Conservation (phyloP, 2,329 filamentous ascomycete species). For the Claviceps pusilla region DNA sequence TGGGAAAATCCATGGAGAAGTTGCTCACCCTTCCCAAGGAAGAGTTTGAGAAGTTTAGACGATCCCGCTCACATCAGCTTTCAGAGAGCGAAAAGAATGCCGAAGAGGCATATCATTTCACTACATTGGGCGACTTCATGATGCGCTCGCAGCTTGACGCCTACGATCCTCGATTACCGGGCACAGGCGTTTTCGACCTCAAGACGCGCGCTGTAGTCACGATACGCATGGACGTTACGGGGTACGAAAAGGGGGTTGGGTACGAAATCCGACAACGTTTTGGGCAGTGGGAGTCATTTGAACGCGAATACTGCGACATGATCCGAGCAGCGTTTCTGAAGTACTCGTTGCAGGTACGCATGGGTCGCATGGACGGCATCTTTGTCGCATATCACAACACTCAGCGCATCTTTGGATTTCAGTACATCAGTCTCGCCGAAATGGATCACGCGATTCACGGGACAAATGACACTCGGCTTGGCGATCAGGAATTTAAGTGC, state of each 20-base stretch:
- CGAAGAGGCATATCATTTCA: slow-evolving; percentile 76
- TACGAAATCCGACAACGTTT: slow-evolving; percentile 70
- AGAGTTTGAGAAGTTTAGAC: slow-evolving; percentile 74
- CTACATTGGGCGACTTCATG: slow-evolving; percentile 70
- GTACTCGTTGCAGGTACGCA: slow-evolving; percentile 89
- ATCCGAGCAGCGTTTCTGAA: slow-evolving; percentile 88
- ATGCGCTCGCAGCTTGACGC: slow-evolving; percentile 94
- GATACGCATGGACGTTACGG: slow-evolving; percentile 70
- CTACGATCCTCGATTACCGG: slow-evolving; percentile 69
- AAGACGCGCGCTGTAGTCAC: slow-evolving; percentile 88
- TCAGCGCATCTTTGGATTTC: slow-evolving; percentile 89
- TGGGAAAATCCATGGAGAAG: slow-evolving; percentile 95
- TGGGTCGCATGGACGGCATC: slow-evolving; percentile 97
- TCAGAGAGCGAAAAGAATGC: slow-evolving; percentile 56
- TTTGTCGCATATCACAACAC: slow-evolving; percentile 96
- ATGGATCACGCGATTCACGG: slow-evolving; percentile 89
- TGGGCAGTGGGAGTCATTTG: slow-evolving; percentile 79
- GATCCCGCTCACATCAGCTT: slow-evolving; percentile 50
- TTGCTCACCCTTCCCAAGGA: slow-evolving; percentile 69
- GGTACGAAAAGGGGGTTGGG: slow-evolving; percentile 59
- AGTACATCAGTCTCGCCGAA: slow-evolving; percentile 74
- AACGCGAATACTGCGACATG: slow-evolving; percentile 95
- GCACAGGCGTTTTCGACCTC: slow-evolving; percentile 86
- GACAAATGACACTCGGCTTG: slow-evolving; percentile 47
- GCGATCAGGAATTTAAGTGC: slow-evolving; percentile 71